These are phyloP conservation scores for Acer campestre DNA, from an alignment of 345 rosid genomes.

Conservation along the genomic window DNA sequence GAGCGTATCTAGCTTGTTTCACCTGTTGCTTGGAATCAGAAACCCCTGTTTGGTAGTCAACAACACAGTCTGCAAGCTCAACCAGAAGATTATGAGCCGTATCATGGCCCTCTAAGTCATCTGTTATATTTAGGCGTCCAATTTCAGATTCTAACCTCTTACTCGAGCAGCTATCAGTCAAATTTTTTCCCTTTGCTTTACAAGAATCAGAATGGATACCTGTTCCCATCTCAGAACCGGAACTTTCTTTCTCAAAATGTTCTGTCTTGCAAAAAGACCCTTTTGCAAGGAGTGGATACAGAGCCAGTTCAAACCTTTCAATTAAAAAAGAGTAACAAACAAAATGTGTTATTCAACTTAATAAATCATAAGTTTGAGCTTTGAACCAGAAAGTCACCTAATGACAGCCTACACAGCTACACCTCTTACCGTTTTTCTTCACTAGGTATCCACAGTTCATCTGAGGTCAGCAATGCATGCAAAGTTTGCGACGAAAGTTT, in stretches of 20 bases:
- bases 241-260: slow-evolving; percentile 55
- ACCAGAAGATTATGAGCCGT: slow-evolving; percentile 44
- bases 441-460: slow-evolving; percentile 88
- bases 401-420: background rate
- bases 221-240: slow-evolving; percentile 46
- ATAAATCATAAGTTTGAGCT: slow-evolving; percentile 15
- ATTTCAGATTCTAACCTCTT: slow-evolving; percentile 62
- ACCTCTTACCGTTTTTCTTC: slow-evolving; percentile 88
- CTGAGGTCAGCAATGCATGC: slow-evolving; percentile 91
- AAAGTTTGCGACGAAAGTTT: slow-evolving; percentile 89
- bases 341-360: slow-evolving; percentile 23
- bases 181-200: slow-evolving; percentile 54
- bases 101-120: slow-evolving; percentile 38
- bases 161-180: slow-evolving; percentile 43
- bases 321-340: slow-evolving; percentile 25
- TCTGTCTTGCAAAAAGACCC: slow-evolving; percentile 57
- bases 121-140: slow-evolving; percentile 53
- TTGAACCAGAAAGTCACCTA: slow-evolving; percentile 23
- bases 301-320: slow-evolving; percentile 85
- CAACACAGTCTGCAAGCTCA: slow-evolving; percentile 58
- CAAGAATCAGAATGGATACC: slow-evolving; percentile 50
- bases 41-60: slow-evolving; percentile 50
- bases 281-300: slow-evolving; percentile 74
- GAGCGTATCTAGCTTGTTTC: slow-evolving; percentile 47
- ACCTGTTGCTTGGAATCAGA: slow-evolving; percentile 50